Evolutionary conservation across 768 basidiomycete species (phyloP).

Genomic region (Cystobasidium ongulense): DNA sequence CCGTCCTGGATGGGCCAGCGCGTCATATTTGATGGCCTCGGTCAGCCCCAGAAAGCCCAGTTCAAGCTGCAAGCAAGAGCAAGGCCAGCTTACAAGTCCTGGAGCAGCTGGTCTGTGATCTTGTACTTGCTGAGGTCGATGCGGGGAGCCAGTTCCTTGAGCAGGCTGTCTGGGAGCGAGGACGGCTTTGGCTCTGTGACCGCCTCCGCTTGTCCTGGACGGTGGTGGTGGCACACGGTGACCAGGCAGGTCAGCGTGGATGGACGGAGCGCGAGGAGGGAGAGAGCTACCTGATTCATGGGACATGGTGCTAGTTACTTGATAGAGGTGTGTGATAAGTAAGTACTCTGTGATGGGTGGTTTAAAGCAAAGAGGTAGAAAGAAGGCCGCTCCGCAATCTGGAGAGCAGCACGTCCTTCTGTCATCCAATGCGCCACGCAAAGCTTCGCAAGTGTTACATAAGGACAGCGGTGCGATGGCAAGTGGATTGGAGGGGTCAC

Average conservation of each 20-base stretch:
- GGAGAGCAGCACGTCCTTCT: too few species aligned
- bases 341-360: too few species aligned
- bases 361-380: too few species aligned
- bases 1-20: neutral
- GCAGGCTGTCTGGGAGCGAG: constrained; percentile 14
- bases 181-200: constrained; percentile 29
- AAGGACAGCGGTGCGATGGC: too few species aligned
- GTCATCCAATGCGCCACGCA: too few species aligned
- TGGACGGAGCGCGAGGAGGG: neutral
- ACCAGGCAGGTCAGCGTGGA: neutral
- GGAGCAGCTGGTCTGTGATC: neutral
- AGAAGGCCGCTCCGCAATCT: too few species aligned
- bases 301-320: neutral
- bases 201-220: constrained; percentile 30
- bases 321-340: neutral
- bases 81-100: constrained; percentile 1
- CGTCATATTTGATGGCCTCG: neutral
- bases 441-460: too few species aligned
- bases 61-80: neutral
- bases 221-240: neutral
- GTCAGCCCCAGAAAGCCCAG: neutral
- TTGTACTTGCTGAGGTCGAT: constrained; percentile 9
- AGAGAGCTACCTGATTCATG: constrained; percentile 18
- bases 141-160: constrained; percentile 1
- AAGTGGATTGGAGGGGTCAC: too few species aligned